A percentile compares a stretch with the other conserved stretches of the same genome.
These are phyloP conservation scores for Penicillium sp. DNA, from an alignment of 2,329 filamentous ascomycete species.

Conservation along the genomic window DNA sequence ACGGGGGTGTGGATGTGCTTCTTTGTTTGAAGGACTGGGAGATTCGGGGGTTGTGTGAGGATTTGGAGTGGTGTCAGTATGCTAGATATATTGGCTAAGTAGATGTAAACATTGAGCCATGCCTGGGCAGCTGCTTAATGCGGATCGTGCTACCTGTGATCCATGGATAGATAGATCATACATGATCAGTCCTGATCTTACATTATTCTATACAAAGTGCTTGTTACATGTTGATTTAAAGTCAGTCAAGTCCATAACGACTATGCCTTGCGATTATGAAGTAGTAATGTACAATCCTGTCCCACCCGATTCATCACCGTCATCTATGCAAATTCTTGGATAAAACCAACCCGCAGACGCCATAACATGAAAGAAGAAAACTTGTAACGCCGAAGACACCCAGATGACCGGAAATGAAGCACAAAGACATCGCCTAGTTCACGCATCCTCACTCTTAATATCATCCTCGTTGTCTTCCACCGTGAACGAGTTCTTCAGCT, in stretches of 20 bases:
- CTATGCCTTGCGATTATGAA: constrained; percentile 12
- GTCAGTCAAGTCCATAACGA: background rate
- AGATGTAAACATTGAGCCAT: no score
- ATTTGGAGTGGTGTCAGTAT: constrained; percentile 13
- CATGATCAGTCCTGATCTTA: no score
- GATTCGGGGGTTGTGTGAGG: constrained; percentile 7
- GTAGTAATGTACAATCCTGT: constrained; percentile 28
- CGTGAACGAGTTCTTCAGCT: constrained; percentile 44
- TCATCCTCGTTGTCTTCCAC: constrained; percentile 34
- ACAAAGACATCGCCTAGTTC: constrained; percentile 8
- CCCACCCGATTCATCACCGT: constrained; percentile 22
- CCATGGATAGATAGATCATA: no score
- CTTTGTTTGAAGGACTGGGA: constrained; percentile 16
- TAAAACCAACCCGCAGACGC: constrained; percentile 21
- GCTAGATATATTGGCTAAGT: constrained; percentile 14
- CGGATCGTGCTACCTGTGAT: background rate
- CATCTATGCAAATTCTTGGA: constrained; percentile 28
- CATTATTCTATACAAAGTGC: background rate
- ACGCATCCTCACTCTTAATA: constrained; percentile 37
- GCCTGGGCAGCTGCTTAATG: background rate
- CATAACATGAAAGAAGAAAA: constrained; percentile 13
- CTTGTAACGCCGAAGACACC: constrained; percentile 2
- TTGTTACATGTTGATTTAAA: background rate
- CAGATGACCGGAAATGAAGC: constrained; percentile 3
- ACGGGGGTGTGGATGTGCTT: constrained; percentile 19